Evolutionary conservation across 2,329 filamentous ascomycete species (phyloP), one percentile per base, ranked within the genome.

Genomic region (Stagonosporopsis rhizophila): DNA sequence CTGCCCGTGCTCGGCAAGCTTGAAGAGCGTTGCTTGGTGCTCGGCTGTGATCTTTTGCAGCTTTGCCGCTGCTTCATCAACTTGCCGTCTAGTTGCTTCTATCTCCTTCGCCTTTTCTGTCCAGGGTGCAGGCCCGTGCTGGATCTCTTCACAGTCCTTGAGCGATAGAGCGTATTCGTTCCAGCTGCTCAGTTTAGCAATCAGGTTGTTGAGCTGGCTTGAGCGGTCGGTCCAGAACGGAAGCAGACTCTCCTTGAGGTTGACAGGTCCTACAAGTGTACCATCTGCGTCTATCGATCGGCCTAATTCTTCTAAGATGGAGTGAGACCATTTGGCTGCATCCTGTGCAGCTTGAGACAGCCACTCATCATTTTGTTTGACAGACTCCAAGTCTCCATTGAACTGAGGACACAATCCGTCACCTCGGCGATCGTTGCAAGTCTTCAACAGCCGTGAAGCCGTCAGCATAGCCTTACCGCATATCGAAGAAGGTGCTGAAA

Each of bases 41-140:
- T 94, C 89, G 49, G 93, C 90, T 67, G 89, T 91, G 54, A 96
- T 81, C 19, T 88, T 87, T 6, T 89, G 86, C 50, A 97, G 84
- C 73, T 96, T 91, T 69, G 94, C 90, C 70, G 96, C 92, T 0
- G 89, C 87, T 69, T 96, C 92, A 35, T 92, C 83, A 0, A 91
- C 89, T 32, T 91, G 85, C 20, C 86, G 87, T 79, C 95, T 94
- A 63, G 89, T 89, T n/a, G 87, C 86, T 75, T 89, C 91, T 49
- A 98, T 83, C 68, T 95, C 89, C 66, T 90, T 86, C 3, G 92
- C 88, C 50, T 93, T 89, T 28, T 92, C 82, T 49, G 90, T 83
- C 95, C 95, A 99, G 2, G 95, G 95, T 3, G 89, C 85, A 0
- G 85, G 82, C 20, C 82, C 84, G 60, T 86, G 84, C 61, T 96